Percentiles rank a stretch among this genome's conserved stretches.
Evolutionary conservation across 345 rosid genomes (phyloP).

Genomic region (Passiflora organensis): DNA sequence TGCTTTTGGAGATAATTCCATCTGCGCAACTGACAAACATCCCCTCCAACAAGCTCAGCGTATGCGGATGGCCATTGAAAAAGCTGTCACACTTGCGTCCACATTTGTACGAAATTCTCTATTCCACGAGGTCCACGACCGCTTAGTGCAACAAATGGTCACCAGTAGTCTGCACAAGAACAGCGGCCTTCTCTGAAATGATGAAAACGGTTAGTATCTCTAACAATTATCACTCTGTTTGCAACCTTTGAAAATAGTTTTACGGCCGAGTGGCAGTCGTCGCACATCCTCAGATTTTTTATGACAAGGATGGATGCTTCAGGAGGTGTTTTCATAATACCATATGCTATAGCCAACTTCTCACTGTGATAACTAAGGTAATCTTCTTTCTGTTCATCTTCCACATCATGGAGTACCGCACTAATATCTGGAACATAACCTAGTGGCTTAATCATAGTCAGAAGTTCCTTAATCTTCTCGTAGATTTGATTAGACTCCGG

Average conservation of each 20-base stretch:
- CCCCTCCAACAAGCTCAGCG: slow-evolving; percentile 4
- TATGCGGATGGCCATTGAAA: not conserved
- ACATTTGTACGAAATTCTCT: not conserved
- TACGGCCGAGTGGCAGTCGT: slow-evolving; percentile 82
- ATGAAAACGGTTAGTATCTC: slow-evolving; percentile 82
- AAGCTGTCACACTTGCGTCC: not conserved
- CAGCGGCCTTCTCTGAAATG: slow-evolving; percentile 61
- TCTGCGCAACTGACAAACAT: not conserved
- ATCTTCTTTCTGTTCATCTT: slow-evolving; percentile 77
- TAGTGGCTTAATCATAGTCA: slow-evolving; percentile 54
- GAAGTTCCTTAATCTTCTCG: slow-evolving; percentile 52
- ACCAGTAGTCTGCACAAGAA: slow-evolving; percentile 71
- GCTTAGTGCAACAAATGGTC: slow-evolving; percentile 5
- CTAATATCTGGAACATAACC: slow-evolving; percentile 65
- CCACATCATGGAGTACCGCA: slow-evolving; percentile 62
- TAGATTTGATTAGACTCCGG: slow-evolving; percentile 50
- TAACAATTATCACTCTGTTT: slow-evolving; percentile 51
- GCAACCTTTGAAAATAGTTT: slow-evolving; percentile 59
- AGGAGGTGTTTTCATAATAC: slow-evolving; percentile 57
- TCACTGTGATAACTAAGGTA: slow-evolving; percentile 73
- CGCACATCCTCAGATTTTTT: slow-evolving; percentile 77
- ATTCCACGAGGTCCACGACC: not conserved
- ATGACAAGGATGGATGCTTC: slow-evolving; percentile 53
- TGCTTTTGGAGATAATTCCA: not conserved
- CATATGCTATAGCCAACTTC: slow-evolving; percentile 80